These are phyloP conservation scores for Phytopythium sindhum DNA, from an alignment of 352 stramenopile genomes.

Conservation along the genomic window DNA sequence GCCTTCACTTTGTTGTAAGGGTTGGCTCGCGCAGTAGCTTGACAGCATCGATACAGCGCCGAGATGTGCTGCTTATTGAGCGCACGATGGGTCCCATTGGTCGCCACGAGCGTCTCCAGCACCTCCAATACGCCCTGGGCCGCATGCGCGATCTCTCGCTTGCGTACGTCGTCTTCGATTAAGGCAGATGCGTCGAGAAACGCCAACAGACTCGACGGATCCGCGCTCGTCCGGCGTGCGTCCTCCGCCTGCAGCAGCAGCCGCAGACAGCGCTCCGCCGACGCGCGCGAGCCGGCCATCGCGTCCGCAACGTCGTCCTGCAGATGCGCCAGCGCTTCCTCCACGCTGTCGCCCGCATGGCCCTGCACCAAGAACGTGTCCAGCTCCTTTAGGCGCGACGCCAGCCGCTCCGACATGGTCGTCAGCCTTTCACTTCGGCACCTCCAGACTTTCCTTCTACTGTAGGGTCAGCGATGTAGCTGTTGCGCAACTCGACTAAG, in stretches of 20 bases:
- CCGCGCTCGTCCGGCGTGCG: neutral
- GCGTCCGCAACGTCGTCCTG: slow-evolving; percentile 33
- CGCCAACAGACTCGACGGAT: slow-evolving; percentile 48
- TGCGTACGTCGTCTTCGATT: slow-evolving; percentile 51
- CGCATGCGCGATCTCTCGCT: slow-evolving; percentile 49
- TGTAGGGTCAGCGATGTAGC: neutral
- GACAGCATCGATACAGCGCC: slow-evolving; percentile 38
- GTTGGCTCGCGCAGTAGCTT: slow-evolving; percentile 48
- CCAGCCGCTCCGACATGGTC: slow-evolving; percentile 39
- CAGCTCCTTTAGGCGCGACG: slow-evolving; percentile 59
- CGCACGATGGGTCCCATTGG: slow-evolving; percentile 40
- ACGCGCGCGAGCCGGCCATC: slow-evolving; percentile 56
- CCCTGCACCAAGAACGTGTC: slow-evolving; percentile 52
- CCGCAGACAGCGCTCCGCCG: slow-evolving; percentile 63
- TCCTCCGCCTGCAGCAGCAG: slow-evolving; percentile 45
- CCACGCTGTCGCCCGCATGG: slow-evolving; percentile 57
- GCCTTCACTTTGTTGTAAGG: slow-evolving; percentile 67
- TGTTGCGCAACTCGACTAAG: neutral
- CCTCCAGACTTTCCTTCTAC: neutral
- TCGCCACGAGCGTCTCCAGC: slow-evolving; percentile 47
- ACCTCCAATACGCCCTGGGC: slow-evolving; percentile 47
- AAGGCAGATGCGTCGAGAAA: slow-evolving; percentile 53
- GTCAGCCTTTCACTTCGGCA: neutral
- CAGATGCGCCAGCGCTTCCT: slow-evolving; percentile 61
- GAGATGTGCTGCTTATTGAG: slow-evolving; percentile 46